Conservation (phyloP, 345 rosid genomes). For the Syzygium grande region DNA sequence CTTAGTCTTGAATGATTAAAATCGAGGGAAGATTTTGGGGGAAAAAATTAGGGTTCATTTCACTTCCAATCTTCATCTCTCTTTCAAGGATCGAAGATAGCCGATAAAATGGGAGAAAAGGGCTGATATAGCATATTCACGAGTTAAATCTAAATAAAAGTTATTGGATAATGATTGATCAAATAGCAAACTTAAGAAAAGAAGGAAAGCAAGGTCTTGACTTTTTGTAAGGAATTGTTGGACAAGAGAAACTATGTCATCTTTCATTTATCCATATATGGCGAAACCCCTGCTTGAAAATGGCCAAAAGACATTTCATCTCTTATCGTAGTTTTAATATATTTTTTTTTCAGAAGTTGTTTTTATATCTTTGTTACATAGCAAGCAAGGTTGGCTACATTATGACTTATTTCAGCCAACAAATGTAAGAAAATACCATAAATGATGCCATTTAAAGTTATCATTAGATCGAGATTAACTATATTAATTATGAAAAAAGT, state of each 20-base stretch:
- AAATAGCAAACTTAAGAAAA: neutral
- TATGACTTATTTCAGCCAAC: neutral
- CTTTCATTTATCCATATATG: neutral
- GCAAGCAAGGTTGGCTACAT: neutral
- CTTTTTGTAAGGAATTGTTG: neutral
- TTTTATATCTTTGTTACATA: neutral
- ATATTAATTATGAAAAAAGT: neutral
- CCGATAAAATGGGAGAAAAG: neutral
- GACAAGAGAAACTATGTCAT: neutral
- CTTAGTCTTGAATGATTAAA: too few species aligned
- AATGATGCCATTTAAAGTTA: neutral
- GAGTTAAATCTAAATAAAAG: neutral
- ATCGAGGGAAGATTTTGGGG: too few species aligned
- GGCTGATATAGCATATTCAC: neutral
- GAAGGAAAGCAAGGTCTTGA: neutral
- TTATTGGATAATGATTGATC: neutral
- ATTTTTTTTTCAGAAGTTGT: neutral
- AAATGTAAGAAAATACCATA: neutral
- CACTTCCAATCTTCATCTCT: too few species aligned
- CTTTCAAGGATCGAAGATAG: neutral
- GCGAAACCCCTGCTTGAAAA: neutral
- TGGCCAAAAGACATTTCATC: neutral
- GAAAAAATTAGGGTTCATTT: too few species aligned
- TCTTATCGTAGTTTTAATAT: neutral
- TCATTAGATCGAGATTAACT: neutral